Evolutionary conservation across 768 basidiomycete genomes (phyloP), one percentile per base, ranked within the genome.

Genomic region (Daedalea quercina): DNA sequence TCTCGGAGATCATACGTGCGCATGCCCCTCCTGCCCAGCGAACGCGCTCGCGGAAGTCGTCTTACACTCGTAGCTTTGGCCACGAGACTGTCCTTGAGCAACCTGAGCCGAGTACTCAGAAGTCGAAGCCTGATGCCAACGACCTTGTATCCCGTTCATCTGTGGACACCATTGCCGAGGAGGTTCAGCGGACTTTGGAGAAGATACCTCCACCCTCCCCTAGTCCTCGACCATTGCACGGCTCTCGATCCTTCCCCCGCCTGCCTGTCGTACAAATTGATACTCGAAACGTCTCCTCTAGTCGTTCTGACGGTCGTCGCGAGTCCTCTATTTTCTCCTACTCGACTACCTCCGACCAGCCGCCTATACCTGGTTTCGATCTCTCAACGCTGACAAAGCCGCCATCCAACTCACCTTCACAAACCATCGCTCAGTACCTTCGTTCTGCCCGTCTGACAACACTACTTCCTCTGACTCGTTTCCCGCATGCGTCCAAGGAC

Each of bases 401-500:
- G 31, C 79, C 83, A 47, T 72, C 77, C 37, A 60, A 76, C 28
- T 62, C 69, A 3, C 68, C 77, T 25, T 80, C 85, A 3, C 89
- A 90, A 61, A 77, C 81, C 12, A 84, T 94, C 22, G 92, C 91
- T 6, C 80, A 85, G 64, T 95, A 94, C 64, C 73, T 96, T 53
- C 90, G 85, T 42, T 97, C 94, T 33, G 79, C 86, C 15, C 80
- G 88, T 47, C 73, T 96, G 54, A 98, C 93, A 0, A 90, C 87
- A 0, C 68, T 94, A 42, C 68, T 96, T 37, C 84, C 75, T 54
- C 83, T 95, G 42, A 87, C 84, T 15, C 80, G 89, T 34, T 81
- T 83, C 2, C 90, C 88, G 9, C 89, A 94, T 63, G 84, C 87
- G 23, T 86, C 86, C 23, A 75, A 78, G 53, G 83, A 84, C 61